Conservation (phyloP, 2,329 filamentous ascomycete species). For the Colletotrichum sp. region DNA sequence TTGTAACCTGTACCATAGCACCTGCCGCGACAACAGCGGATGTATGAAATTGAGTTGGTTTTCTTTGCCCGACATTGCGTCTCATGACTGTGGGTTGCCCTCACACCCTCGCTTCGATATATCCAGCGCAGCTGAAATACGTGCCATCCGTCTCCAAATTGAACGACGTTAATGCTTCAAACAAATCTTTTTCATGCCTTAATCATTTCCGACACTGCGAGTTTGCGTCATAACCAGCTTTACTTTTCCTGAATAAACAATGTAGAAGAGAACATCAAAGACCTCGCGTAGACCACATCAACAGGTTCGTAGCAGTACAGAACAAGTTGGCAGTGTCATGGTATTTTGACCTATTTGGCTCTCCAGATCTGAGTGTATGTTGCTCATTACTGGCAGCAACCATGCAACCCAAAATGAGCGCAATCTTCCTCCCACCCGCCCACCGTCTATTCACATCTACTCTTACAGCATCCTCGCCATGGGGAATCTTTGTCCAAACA, state of each 20-base stretch:
- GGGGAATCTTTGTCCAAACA: not conserved
- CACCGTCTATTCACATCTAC: not conserved
- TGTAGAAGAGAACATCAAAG: not conserved
- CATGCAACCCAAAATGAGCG: not conserved
- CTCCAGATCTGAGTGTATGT: not conserved
- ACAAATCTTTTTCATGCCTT: too few species aligned
- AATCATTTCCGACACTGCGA: too few species aligned
- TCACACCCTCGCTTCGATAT: too few species aligned
- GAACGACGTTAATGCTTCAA: too few species aligned
- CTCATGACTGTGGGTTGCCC: too few species aligned
- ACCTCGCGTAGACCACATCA: not conserved
- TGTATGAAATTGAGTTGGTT: not conserved
- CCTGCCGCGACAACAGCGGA: not conserved
- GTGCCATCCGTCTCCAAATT: accelerated
- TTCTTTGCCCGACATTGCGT: not conserved
- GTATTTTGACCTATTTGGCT: not conserved
- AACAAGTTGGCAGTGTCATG: not conserved
- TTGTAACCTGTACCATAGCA: not conserved
- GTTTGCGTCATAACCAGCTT: too few species aligned
- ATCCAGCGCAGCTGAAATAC: too few species aligned
- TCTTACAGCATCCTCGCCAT: not conserved
- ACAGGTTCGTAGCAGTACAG: not conserved
- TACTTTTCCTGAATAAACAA: accelerated
- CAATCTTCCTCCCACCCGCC: too few species aligned
- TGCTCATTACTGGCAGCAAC: not conserved